Evolutionary conservation across 2,329 filamentous ascomycete genomes (phyloP), one percentile per base, ranked within the genome.

Genomic region (Amauroascus verrucosus): DNA sequence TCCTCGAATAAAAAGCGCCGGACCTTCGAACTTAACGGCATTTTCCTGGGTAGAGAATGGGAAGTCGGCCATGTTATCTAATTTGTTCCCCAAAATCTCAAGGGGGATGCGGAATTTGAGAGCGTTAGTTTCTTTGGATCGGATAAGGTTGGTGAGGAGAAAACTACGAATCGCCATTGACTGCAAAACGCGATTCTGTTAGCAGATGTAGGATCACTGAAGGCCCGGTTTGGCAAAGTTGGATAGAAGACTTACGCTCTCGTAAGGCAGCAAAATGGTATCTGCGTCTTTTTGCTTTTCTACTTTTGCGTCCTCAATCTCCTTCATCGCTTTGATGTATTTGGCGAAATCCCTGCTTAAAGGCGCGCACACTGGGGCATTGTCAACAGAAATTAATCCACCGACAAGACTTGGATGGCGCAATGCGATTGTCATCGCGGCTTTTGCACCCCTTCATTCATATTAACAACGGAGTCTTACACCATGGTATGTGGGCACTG

Each of bases 51-150:
- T 33, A 59, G 79, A 84, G 72, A 84, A 95, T 0, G 93, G 91
- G 63, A 98, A 98, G 61, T 94, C 88, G 1, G 86, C 88, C 73
- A 97, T 80, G 58, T 86, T 76, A 60, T 82, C 79, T 38, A 98
- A 73, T 0, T 82, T 76, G 46, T 77, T 75, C 3, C 77, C 83
- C 0, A 98, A 73, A 2, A 80, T 82, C 45, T 78, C 75, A 9
- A 98, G 72, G 0, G 93, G 91, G 2, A 97, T 82, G 26, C 87
- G 80, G 71, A 93, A 96, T 61, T 80, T 83, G 61, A 85, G 78
- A 1, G 74, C 74, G 50, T 78, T 74, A 48, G 76, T 71, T 2
- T 76, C 70, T 16, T 68, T 64, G 2, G 69, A 63, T 4, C 83
- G 80, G 60, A 85, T 70, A 37, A 97, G 75, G 65, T 97, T 98